A percentile compares a stretch with the other conserved stretches of the same genome.
These are phyloP conservation scores for Paramecium biaurelia DNA, from an alignment of 73 alveolate species.

Conservation along the genomic window DNA sequence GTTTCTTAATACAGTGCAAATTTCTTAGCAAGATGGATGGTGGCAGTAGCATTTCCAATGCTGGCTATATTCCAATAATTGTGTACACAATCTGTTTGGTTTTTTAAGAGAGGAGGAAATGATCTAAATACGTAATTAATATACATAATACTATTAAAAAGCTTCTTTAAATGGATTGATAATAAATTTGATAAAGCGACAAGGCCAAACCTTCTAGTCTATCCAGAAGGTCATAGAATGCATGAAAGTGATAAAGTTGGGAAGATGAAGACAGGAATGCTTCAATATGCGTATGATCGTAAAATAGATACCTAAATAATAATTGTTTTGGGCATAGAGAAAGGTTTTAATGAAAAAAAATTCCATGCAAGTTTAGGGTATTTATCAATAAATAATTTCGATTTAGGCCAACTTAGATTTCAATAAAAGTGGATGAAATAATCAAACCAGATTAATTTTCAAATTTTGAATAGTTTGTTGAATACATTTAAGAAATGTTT, in stretches of 20 bases:
- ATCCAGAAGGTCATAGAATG: constrained; percentile 25
- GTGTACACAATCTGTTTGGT: background rate
- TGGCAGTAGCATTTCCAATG: constrained; percentile 37
- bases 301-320: background rate
- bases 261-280: constrained; percentile 30
- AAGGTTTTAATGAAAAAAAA: constrained; percentile 41
- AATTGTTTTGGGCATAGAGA: constrained; percentile 14
- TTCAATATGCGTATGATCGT: constrained; percentile 21
- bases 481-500: background rate
- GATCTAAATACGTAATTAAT: constrained; percentile 19
- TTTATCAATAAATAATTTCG: background rate
- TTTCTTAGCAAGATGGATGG: constrained; percentile 43
- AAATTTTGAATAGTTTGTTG: background rate
- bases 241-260: background rate
- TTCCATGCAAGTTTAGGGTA: constrained; percentile 39
- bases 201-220: background rate
- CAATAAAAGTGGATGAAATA: background rate
- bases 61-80: background rate
- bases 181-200: background rate
- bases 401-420: background rate
- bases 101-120: constrained; percentile 43
- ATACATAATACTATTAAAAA: background rate
- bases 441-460: background rate
- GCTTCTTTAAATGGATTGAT: constrained; percentile 45
- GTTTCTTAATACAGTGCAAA: background rate